These are phyloP conservation scores for Rhytidiadelphus loreus DNA, from an alignment of 225 moss, liverwort and hornwort species.

Conservation along the genomic window DNA sequence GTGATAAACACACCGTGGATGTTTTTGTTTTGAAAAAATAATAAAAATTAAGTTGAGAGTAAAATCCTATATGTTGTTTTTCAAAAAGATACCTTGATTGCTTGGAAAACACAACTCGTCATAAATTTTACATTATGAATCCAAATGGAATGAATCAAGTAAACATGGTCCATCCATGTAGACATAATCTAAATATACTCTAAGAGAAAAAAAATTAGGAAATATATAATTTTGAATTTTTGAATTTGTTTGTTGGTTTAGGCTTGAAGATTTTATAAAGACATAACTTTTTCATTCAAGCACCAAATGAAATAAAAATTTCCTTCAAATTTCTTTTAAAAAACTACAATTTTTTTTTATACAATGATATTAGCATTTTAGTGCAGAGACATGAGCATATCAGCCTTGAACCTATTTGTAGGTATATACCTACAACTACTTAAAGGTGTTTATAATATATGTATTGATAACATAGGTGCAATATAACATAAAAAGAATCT, in stretches of 20 bases:
- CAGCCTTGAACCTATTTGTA: no score
- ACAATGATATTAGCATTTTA: background rate
- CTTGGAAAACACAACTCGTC: background rate
- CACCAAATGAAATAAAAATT: background rate
- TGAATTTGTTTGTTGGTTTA: background rate
- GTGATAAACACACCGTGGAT: accelerated
- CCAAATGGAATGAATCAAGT: background rate
- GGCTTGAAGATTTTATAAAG: background rate
- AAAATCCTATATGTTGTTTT: background rate
- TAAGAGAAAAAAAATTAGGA: background rate
- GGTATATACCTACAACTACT: no score
- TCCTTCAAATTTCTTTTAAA: background rate
- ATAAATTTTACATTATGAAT: background rate
- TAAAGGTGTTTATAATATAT: no score
- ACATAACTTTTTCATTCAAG: background rate
- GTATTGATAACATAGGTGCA: no score
- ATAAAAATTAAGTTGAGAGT: background rate
- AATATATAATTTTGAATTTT: background rate
- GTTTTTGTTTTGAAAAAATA: background rate
- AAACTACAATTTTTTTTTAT: background rate
- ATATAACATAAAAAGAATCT: no score
- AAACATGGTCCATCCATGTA: background rate
- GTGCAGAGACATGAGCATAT: no score
- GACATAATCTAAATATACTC: background rate
- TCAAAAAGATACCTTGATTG: background rate